Conservation (phyloP, 2,329 filamentous ascomycete species). For the Nemania abortiva region DNA sequence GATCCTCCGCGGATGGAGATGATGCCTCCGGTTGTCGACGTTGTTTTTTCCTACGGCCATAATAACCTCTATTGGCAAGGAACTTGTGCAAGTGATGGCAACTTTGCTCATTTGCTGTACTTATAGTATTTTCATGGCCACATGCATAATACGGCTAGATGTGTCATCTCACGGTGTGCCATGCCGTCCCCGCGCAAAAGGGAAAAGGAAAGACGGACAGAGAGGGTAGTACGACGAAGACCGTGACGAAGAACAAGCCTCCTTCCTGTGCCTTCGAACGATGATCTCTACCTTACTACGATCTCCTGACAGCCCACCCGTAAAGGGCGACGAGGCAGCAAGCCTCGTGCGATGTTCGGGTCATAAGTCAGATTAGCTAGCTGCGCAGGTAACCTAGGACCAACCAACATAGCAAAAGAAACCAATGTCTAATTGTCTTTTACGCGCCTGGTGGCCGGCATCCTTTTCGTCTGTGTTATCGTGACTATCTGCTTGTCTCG, state of each 20-base stretch:
- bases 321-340: not conserved
- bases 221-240: constrained; percentile 1
- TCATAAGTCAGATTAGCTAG: constrained; percentile 3
- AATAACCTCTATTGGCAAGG: constrained; percentile 1
- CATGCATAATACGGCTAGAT: constrained; percentile 31
- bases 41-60: constrained; percentile 9
- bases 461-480: not conserved
- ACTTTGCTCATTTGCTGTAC: constrained; percentile 34
- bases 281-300: not conserved
- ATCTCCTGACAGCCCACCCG: not conserved
- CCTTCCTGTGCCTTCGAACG: not conserved
- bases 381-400: constrained; percentile 13
- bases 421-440: constrained; percentile 26
- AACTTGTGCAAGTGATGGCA: constrained; percentile 13
- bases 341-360: constrained; percentile 2
- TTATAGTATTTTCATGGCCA: constrained; percentile 23
- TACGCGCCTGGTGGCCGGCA: constrained; percentile 4
- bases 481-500: not conserved
- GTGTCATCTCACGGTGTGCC: constrained; percentile 19
- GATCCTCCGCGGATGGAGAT: not conserved
- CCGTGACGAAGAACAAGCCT: not conserved
- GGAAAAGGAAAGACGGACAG: constrained; percentile 7
- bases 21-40: not conserved
- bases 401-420: constrained; percentile 19
- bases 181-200: constrained; percentile 12